Base-by-base conservation (phyloP, 768 basidiomycete genomes). In the Rhodotorula babjevae region DNA sequence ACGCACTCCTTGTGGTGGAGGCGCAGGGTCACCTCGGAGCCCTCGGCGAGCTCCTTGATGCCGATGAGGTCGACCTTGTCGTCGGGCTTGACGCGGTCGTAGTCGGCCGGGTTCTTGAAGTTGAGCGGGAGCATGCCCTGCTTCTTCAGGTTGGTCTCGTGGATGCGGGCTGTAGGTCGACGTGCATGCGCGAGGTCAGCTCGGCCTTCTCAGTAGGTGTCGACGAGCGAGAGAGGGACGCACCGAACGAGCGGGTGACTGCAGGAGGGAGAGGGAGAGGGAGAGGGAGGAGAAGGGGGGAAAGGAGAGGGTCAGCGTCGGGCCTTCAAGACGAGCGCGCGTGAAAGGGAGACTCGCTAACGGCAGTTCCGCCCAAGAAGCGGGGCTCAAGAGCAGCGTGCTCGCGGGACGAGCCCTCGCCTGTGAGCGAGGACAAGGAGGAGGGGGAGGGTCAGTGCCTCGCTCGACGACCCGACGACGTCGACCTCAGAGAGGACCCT, bases 341-440 rank as follows among this genome's bases (percentile, higher is more conserved):
- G n/a, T n/a, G n/a, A n/a, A n/a, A n/a, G n/a, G n/a, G n/a, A n/a
- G n/a, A n/a, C n/a, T n/a, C n/a, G n/a, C n/a, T 42, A 25, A 59
- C 44, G 14, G 60, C 68, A 16, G 61, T 65, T 33, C 67, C 71
- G 36, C 62, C 67, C 23, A 79, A 64, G 65, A 73, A 96, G 29
- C 96, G 87, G 42, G 96, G 96, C 79, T 98, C 95, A 49, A 99
- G 84, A n/a, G 96, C 94, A 52, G 96, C 96, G 81, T 99, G 96
- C 82, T 99, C 96, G 66, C 96, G 87, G 19, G 96, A 96, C 77
- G 92, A 94, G 42, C 96, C 96, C 81, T 99, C 96, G 2, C 96
- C 96, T 52, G 50, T 21, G 23, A 47, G 12, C 12, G 47, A 47
- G 47, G 47, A 47, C 14, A 18, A 55, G n/a, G 27, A 25, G 29